Conservation (phyloP, 768 basidiomycete genomes). For the Lentinula edodes region DNA sequence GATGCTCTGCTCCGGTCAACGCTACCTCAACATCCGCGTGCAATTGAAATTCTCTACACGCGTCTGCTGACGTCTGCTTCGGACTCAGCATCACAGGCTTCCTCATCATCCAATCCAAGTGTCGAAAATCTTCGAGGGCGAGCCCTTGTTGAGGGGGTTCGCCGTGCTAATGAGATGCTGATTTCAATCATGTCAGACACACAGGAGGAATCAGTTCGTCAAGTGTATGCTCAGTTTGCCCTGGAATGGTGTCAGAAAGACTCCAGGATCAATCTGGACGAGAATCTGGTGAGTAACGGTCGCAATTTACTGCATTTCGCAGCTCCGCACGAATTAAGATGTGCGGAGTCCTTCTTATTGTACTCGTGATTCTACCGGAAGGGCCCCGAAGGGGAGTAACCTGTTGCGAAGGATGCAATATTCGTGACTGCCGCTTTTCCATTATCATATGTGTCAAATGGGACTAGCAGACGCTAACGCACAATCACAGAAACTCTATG, state of each 20-base stretch:
- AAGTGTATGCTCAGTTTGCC: slow-evolving; percentile 46
- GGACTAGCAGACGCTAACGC: neutral
- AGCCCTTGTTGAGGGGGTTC: slow-evolving; percentile 32
- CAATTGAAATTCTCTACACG: slow-evolving; percentile 28
- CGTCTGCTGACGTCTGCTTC: slow-evolving; percentile 20
- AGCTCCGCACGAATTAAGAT: neutral
- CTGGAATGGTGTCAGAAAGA: slow-evolving; percentile 37
- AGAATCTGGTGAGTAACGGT: slow-evolving; percentile 37
- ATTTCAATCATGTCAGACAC: slow-evolving; percentile 14
- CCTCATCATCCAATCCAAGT: slow-evolving; percentile 1
- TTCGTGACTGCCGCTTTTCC: neutral
- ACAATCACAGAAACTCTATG: slow-evolving; percentile 45
- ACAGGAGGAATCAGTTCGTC: slow-evolving; percentile 19
- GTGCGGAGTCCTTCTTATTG: neutral
- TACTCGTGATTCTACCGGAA: neutral
- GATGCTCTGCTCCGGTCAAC: slow-evolving; percentile 26
- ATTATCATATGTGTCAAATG: neutral
- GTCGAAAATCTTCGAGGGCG: slow-evolving; percentile 18
- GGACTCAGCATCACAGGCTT: neutral
- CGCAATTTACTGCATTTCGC: neutral
- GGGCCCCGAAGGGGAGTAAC: neutral
- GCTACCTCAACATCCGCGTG: slow-evolving; percentile 29
- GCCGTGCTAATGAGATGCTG: slow-evolving; percentile 32
- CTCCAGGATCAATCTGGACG: slow-evolving; percentile 32
- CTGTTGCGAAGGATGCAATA: neutral